Conservation (phyloP, 2,329 filamentous ascomycete genomes). For the Magnaporthiopsis incrustans region DNA sequence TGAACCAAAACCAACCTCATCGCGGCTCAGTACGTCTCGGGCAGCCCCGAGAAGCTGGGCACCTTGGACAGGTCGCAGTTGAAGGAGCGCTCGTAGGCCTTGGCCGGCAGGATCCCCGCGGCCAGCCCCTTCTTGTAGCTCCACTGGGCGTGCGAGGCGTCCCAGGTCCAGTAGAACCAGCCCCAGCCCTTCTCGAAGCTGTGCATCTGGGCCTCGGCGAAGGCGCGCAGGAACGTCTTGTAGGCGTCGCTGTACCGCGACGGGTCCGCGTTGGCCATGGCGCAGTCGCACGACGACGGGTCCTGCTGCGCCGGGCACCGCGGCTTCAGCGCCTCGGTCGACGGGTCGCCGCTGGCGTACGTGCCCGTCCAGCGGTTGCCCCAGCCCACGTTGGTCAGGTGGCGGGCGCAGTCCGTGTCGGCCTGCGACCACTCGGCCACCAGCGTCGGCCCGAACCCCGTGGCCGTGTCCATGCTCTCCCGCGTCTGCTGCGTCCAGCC, state of each 20-base stretch:
- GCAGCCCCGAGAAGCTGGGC: conserved; percentile 43
- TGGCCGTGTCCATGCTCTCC: conserved; percentile 61
- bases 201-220: conserved; percentile 93
- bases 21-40: conserved; percentile 39
- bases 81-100: conserved; percentile 64
- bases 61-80: conserved; percentile 50
- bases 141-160: conserved; percentile 64
- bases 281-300: conserved; percentile 58
- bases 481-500: conserved; percentile 78
- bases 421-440: conserved; percentile 97
- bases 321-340: conserved; percentile 56
- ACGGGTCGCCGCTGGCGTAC: conserved; percentile 57
- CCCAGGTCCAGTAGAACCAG: conserved; percentile 96
- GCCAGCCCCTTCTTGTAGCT: conserved; percentile 76
- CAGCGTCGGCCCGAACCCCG: conserved; percentile 86
- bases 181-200: conserved; percentile 90
- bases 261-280: conserved; percentile 65
- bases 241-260: conserved; percentile 62
- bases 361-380: conserved; percentile 92
- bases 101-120: conserved; percentile 70
- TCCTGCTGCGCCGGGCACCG: conserved; percentile 63
- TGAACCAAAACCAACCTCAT: background rate
- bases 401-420: conserved; percentile 84
- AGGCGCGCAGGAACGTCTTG: conserved; percentile 78
- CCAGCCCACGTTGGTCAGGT: conserved; percentile 79